phyloP scores from a whole-genome alignment of 495 filamentous ascomycete genomes.

The Aspergillus taichungensis region DNA sequence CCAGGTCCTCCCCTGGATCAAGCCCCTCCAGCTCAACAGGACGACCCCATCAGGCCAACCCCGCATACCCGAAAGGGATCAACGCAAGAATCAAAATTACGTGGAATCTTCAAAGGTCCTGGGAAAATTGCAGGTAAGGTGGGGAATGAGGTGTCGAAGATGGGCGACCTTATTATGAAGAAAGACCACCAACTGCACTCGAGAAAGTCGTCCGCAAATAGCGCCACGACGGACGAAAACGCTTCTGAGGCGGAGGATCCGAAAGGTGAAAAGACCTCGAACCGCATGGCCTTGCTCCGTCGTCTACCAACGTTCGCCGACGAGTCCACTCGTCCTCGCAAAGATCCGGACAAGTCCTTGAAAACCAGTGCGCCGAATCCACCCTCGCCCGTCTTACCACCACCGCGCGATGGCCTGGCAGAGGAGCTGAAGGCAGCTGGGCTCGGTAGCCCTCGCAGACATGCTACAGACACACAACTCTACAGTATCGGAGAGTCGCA shows the following conservation, averaged over 20 bases:
- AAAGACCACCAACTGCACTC: slow-evolving; percentile 32
- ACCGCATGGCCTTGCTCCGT: slow-evolving; percentile 21
- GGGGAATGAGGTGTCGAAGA: slow-evolving; percentile 48
- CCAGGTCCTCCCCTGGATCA: slow-evolving; percentile 26
- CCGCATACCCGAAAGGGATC: slow-evolving; percentile 19
- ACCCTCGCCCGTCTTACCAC: slow-evolving; percentile 42
- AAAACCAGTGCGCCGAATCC: slow-evolving; percentile 32
- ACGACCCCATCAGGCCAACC: slow-evolving; percentile 14
- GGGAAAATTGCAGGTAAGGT: slow-evolving; percentile 45
- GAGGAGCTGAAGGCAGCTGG: slow-evolving; percentile 12
- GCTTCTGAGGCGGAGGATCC: slow-evolving; percentile 32
- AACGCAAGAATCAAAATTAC: slow-evolving; percentile 31
- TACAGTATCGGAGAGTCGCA: slow-evolving; percentile 6
- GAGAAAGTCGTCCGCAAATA: slow-evolving; percentile 32
- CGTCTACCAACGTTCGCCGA: slow-evolving; percentile 28
- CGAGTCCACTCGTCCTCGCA: slow-evolving; percentile 24
- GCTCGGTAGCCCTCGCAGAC: slow-evolving; percentile 9
- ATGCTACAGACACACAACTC: slow-evolving; percentile 1
- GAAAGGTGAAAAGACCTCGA: slow-evolving; percentile 20
- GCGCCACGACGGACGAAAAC: slow-evolving; percentile 32
- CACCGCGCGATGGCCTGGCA: slow-evolving; percentile 28
- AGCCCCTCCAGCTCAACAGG: slow-evolving; percentile 18
- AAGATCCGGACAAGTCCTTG: slow-evolving; percentile 22
- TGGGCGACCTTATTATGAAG: slow-evolving; percentile 48
- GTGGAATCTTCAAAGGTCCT: slow-evolving; percentile 46